phyloP scores from a whole-genome alignment of 306 rosid genomes.

The Morella rubra region DNA sequence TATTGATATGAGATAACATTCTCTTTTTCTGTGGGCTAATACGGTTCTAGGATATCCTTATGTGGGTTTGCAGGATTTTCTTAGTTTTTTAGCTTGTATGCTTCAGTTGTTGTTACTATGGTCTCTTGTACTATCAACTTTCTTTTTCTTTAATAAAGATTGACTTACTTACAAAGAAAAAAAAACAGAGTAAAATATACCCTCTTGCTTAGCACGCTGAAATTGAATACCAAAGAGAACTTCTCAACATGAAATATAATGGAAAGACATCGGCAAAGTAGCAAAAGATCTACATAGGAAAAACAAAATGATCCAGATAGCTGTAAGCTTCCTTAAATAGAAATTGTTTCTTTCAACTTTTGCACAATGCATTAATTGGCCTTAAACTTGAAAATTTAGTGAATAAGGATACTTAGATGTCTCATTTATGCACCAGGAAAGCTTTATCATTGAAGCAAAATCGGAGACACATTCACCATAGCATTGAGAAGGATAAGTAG shows the following conservation, averaged over 20 bases:
- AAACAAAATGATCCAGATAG: constrained; percentile 13
- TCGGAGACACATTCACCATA: not conserved
- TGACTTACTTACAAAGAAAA: too few species aligned
- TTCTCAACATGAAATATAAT: constrained; percentile 1
- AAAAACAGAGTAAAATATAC: constrained; percentile 15
- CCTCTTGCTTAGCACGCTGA: not conserved
- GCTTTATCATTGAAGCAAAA: not conserved
- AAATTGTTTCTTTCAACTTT: not conserved
- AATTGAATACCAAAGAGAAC: not conserved
- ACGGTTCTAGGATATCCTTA: too few species aligned
- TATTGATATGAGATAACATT: not conserved
- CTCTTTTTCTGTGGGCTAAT: too few species aligned
- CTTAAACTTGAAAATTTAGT: not conserved
- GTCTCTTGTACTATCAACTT: too few species aligned
- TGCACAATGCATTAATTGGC: not conserved
- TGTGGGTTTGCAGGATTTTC: too few species aligned
- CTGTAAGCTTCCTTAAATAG: too few species aligned
- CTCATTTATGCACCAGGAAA: not conserved
- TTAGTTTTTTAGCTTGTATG: too few species aligned
- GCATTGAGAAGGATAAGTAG: not conserved
- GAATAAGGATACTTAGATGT: not conserved
- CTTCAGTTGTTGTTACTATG: too few species aligned
- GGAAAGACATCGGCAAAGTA: not conserved
- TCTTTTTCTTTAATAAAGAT: too few species aligned
- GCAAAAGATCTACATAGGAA: constrained; percentile 2